phyloP scores from a whole-genome alignment of 441 rosid genomes.

The Adansonia gregorii region DNA sequence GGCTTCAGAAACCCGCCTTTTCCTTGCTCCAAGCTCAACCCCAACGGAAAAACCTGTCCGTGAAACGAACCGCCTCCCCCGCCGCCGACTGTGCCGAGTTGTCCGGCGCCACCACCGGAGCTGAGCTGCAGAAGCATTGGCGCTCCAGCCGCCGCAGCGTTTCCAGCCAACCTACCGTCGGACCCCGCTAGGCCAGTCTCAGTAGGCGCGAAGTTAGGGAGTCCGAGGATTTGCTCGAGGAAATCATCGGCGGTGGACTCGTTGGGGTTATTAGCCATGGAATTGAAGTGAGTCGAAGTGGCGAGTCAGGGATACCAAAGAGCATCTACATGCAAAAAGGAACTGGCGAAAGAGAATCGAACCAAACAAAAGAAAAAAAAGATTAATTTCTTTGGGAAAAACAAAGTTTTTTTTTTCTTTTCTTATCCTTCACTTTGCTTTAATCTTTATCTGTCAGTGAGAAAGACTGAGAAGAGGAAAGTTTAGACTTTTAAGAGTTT shows the following conservation, averaged over 20 bases:
- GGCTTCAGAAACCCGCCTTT: slow-evolving; percentile 78
- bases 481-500: not conserved
- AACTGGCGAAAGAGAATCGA: not conserved
- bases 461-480: not conserved
- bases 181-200: slow-evolving; percentile 52
- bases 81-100: slow-evolving; percentile 51
- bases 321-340: slow-evolving; percentile 40
- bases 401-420: not conserved
- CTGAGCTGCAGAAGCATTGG: slow-evolving; percentile 90
- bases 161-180: slow-evolving; percentile 38
- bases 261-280: slow-evolving; percentile 60
- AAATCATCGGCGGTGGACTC: slow-evolving; percentile 80
- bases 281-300: slow-evolving; percentile 5
- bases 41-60: slow-evolving; percentile 73
- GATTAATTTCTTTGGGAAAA: not conserved
- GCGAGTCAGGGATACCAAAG: slow-evolving; percentile 24
- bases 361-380: not conserved
- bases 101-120: slow-evolving; percentile 68
- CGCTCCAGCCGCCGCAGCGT: slow-evolving; percentile 41
- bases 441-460: not conserved
- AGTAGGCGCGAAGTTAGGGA: slow-evolving; percentile 67
- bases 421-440: not conserved
- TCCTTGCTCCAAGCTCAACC: slow-evolving; percentile 90
- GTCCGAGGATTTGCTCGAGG: slow-evolving; percentile 82
- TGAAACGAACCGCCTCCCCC: slow-evolving; percentile 63